Evolutionary conservation across 2,329 filamentous ascomycete genomes (phyloP).

Genomic region (Penicillium palitans): DNA sequence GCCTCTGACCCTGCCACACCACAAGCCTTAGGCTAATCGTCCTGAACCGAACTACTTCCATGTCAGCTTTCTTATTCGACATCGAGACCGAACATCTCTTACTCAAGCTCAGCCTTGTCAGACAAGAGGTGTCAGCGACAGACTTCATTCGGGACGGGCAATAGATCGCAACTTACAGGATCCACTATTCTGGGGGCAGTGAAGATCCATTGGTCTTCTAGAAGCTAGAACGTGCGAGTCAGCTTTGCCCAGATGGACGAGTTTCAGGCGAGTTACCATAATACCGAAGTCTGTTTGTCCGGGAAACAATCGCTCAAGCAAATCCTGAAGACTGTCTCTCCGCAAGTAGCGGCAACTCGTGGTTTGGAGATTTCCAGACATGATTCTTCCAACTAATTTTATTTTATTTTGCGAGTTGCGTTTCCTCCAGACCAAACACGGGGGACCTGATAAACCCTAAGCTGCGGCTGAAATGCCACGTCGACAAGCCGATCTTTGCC

Average conservation of each 20-base stretch:
- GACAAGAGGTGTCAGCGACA: background rate
- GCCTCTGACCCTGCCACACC: background rate
- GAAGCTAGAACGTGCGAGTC: background rate
- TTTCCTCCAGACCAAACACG: background rate
- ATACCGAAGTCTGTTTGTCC: background rate
- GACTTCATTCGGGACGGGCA: background rate
- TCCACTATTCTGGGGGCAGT: background rate
- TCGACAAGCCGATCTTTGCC: background rate
- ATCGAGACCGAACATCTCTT: background rate
- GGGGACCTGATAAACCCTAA: background rate
- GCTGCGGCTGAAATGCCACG: background rate
- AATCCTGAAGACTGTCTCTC: background rate
- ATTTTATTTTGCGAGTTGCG: background rate
- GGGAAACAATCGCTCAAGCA: background rate
- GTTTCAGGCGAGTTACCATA: background rate
- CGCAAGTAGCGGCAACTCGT: background rate
- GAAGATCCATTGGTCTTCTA: background rate
- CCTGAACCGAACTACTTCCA: background rate
- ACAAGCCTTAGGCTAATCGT: background rate
- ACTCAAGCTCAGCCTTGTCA: background rate
- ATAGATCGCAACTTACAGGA: background rate
- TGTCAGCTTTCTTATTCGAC: background rate
- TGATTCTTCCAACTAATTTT: background rate
- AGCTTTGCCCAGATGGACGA: background rate
- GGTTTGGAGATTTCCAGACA: background rate